Evolutionary conservation across 768 basidiomycete genomes (phyloP).

Genomic region (Psilocybe subaeruginosa): DNA sequence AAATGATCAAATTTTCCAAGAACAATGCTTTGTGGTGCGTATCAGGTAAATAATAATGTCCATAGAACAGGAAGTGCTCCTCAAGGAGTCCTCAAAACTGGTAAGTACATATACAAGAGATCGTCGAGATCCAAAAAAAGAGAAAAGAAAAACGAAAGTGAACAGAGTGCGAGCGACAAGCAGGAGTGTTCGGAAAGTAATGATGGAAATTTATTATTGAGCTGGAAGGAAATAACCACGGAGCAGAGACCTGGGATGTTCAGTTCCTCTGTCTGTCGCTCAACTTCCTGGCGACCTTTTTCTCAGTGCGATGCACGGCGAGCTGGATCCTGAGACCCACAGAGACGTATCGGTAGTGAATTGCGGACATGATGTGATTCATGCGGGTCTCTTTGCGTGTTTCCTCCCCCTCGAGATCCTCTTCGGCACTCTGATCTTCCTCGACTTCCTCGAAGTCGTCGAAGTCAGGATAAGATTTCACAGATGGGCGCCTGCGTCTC

Average conservation of each 20-base stretch:
- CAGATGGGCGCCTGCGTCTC: background rate
- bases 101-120: background rate
- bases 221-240: background rate
- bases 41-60: background rate
- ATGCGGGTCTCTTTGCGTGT: slow-evolving; percentile 1
- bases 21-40: background rate
- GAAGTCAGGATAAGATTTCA: background rate
- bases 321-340: slow-evolving; percentile 10
- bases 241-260: background rate
- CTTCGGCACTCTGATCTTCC: slow-evolving; percentile 1
- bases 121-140: slow-evolving; percentile 3
- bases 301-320: slow-evolving; percentile 14
- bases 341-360: slow-evolving; percentile 14
- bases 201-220: no score
- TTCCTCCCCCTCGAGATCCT: background rate
- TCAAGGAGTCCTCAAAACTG: background rate
- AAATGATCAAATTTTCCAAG: no score
- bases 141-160: background rate
- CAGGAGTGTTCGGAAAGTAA: background rate
- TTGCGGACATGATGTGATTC: background rate
- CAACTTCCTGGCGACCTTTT: slow-evolving; percentile 7
- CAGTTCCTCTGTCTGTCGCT: background rate
- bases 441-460: background rate
- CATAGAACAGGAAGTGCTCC: background rate
- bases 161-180: background rate